Percentiles rank a stretch among this genome's conserved stretches.
These are phyloP conservation scores for Lachnellula arida DNA, from an alignment of 2,329 filamentous ascomycete genomes.

Conservation along the genomic window DNA sequence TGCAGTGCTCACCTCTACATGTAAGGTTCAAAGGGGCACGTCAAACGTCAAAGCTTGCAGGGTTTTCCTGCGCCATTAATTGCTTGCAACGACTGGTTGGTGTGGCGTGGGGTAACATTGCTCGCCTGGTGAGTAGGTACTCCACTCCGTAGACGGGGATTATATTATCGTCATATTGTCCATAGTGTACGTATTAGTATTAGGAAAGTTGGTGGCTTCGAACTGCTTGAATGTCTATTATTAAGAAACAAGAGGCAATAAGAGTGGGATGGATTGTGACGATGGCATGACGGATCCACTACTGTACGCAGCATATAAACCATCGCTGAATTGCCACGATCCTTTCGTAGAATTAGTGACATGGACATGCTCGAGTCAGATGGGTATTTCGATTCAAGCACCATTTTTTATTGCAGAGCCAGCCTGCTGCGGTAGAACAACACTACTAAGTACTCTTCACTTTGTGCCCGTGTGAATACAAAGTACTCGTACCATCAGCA, in stretches of 20 bases:
- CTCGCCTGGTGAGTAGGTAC: background rate
- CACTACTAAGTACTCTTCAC: too few relatives aligned
- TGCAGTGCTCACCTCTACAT: background rate
- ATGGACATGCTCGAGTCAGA: background rate
- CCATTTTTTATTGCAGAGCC: too few relatives aligned
- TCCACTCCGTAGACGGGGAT: too few relatives aligned
- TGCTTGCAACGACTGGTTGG: background rate
- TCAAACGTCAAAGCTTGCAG: constrained; percentile 1
- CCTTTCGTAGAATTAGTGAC: background rate
- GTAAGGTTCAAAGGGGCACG: background rate
- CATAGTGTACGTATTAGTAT: background rate
- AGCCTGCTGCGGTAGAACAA: too few relatives aligned
- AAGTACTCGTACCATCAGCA: too few relatives aligned
- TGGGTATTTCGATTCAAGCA: too few relatives aligned
- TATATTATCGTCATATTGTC: background rate
- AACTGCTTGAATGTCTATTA: background rate
- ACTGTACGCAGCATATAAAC: background rate
- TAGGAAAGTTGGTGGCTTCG: constrained; percentile 1
- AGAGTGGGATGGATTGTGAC: background rate
- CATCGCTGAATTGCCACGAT: background rate
- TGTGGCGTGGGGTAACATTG: constrained; percentile 9
- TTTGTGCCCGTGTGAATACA: too few relatives aligned
- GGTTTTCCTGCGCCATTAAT: background rate
- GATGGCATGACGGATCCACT: too few relatives aligned
- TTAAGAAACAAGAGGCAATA: background rate